Conservation (phyloP, 129 eudicot genomes). For the Flaveria bidentis region DNA sequence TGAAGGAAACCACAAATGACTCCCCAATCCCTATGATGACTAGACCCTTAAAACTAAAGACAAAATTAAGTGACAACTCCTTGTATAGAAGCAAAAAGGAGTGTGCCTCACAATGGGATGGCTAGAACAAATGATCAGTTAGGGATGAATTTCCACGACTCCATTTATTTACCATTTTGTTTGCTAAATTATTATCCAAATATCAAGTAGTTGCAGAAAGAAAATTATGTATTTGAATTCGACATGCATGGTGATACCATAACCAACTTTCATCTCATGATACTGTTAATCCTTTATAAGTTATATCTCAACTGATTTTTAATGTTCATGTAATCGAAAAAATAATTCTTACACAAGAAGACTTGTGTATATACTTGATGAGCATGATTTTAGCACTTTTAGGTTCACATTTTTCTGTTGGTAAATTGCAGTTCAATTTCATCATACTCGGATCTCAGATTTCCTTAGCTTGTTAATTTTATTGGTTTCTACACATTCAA, state of each 20-base stretch:
- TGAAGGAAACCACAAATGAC: not conserved
- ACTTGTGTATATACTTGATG: conserved; percentile 1
- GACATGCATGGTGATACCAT: conserved; percentile 11
- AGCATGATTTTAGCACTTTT: conserved; percentile 18
- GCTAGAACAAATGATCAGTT: not conserved
- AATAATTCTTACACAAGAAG: not conserved
- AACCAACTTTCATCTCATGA: not conserved
- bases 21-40: not conserved
- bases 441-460: not conserved
- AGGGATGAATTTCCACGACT: conserved; percentile 6
- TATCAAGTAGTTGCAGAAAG: not conserved
- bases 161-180: not conserved
- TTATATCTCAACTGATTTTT: conserved; percentile 1
- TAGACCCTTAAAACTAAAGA: not conserved
- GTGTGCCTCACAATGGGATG: not conserved
- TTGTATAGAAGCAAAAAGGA: not conserved
- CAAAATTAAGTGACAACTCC: not conserved
- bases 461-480: conserved; percentile 27
- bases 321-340: not conserved
- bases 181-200: not conserved
- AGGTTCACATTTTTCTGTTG: conserved; percentile 11
- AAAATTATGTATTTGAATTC: not conserved
- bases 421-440: not conserved
- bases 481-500: conserved; percentile 23
- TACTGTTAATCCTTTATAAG: not conserved